A percentile compares a stretch with the other conserved stretches of the same genome.
These are phyloP conservation scores for Microstegium vimineum DNA, from an alignment of 176 grass and related monocot species.

Conservation along the genomic window DNA sequence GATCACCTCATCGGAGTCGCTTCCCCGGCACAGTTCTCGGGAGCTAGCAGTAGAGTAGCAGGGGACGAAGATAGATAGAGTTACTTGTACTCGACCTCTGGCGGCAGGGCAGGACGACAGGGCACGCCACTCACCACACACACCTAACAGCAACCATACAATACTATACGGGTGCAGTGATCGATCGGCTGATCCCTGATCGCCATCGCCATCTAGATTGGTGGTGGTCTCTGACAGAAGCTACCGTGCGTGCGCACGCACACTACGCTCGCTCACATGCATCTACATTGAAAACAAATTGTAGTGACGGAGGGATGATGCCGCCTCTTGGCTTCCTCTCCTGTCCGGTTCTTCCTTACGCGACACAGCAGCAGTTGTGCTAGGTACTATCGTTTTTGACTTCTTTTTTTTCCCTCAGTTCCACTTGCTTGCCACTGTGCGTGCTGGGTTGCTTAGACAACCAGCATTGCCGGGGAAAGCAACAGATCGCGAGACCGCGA, in stretches of 20 bases:
- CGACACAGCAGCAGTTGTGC: slow-evolving; percentile 37
- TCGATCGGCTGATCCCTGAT: not conserved
- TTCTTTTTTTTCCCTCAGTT: not conserved
- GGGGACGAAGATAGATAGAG: not conserved
- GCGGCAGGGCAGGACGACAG: not conserved
- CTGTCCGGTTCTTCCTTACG: not conserved
- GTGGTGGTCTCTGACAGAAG: slow-evolving; percentile 23
- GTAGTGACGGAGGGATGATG: not conserved
- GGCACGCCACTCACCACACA: not conserved
- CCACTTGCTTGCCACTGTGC: not conserved
- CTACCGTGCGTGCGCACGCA: not conserved
- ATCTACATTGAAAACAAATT: not conserved
- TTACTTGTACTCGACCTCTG: slow-evolving; percentile 48
- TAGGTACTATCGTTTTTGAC: not conserved
- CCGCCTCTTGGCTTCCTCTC: not conserved
- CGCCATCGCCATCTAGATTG: not conserved
- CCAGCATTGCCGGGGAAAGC: slow-evolving; percentile 14
- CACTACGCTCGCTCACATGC: not conserved
- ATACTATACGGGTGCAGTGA: slow-evolving; percentile 3
- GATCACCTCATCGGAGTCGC: slow-evolving; percentile 19
- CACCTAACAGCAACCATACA: slow-evolving; percentile 6
- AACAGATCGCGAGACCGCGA: not conserved
- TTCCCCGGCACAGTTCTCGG: slow-evolving; percentile 18
- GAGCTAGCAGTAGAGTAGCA: not conserved
- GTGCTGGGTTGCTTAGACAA: slow-evolving; percentile 36